These are phyloP conservation scores for Pythium sukuiense DNA, from an alignment of 352 stramenopile species.

Conservation along the genomic window DNA sequence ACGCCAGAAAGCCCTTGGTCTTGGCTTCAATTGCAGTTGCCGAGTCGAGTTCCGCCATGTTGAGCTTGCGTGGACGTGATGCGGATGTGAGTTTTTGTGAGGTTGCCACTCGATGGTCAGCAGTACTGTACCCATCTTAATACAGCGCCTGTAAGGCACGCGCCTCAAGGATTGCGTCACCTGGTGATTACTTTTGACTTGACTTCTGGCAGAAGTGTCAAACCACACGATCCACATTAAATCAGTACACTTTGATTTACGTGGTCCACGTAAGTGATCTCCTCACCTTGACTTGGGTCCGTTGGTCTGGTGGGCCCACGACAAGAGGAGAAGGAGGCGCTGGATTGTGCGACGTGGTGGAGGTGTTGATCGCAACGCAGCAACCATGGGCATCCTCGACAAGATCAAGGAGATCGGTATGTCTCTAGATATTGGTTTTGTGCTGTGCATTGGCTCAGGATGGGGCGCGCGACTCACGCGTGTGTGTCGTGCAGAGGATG, in stretches of 20 bases:
- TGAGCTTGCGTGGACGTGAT: slow-evolving; percentile 14
- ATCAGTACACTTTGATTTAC: slow-evolving; percentile 7
- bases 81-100: slow-evolving; percentile 21
- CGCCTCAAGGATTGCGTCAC: slow-evolving; percentile 4
- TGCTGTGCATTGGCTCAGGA: background rate
- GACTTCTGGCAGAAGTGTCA: background rate
- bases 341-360: slow-evolving; percentile 8
- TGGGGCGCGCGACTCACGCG: slow-evolving; percentile 3
- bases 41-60: slow-evolving; percentile 27
- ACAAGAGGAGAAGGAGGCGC: slow-evolving; percentile 11
- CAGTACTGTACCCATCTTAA: slow-evolving; percentile 16
- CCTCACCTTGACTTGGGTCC: slow-evolving; percentile 1
- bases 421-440: slow-evolving; percentile 12
- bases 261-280: slow-evolving; percentile 20
- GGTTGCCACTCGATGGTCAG: background rate
- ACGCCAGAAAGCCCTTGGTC: slow-evolving; percentile 62
- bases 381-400: slow-evolving; percentile 90
- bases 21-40: slow-evolving; percentile 32
- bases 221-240: background rate
- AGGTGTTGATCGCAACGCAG: slow-evolving; percentile 20
- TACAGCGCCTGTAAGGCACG: slow-evolving; percentile 13
- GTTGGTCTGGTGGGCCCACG: slow-evolving; percentile 10
- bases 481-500: slow-evolving; percentile 70
- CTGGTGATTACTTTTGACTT: slow-evolving; percentile 21
- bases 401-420: slow-evolving; percentile 94